A percentile compares a stretch with the other conserved stretches of the same genome.
Conservation (phyloP, 176 grass and related monocot genomes). For the Tillandsia leiboldiana region DNA sequence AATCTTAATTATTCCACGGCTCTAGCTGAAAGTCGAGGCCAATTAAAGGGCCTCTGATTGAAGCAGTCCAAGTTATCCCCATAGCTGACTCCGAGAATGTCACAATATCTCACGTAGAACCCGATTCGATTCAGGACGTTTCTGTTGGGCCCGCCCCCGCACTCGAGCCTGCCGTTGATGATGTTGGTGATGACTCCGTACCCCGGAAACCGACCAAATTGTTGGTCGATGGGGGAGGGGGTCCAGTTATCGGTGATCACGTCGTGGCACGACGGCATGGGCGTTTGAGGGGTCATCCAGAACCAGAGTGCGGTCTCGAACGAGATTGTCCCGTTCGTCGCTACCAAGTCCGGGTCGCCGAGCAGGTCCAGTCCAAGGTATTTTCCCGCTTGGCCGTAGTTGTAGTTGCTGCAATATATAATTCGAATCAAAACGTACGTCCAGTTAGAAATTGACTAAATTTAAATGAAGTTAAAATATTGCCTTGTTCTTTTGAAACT, state of each 20-base stretch:
- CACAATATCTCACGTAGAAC: slow-evolving; percentile 49
- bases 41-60: slow-evolving; percentile 3
- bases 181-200: slow-evolving; percentile 61
- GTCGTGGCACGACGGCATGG: slow-evolving; percentile 51
- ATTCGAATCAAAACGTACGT: background rate
- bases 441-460: too few relatives aligned
- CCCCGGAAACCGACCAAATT: slow-evolving; percentile 16
- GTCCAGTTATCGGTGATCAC: slow-evolving; percentile 42
- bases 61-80: slow-evolving; percentile 43
- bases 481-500: background rate
- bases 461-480: background rate
- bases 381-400: slow-evolving; percentile 40
- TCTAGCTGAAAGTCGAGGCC: background rate
- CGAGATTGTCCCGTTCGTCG: slow-evolving; percentile 24
- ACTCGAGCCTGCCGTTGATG: slow-evolving; percentile 49
- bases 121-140: slow-evolving; percentile 25
- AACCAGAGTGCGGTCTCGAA: slow-evolving; percentile 62
- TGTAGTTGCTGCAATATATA: slow-evolving; percentile 35
- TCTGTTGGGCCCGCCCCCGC: slow-evolving; percentile 12
- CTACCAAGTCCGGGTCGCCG: slow-evolving; percentile 48
- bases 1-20: background rate
- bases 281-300: slow-evolving; percentile 39
- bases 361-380: slow-evolving; percentile 37
- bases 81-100: slow-evolving; percentile 26
- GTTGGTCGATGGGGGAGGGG: slow-evolving; percentile 6